phyloP scores from a whole-genome alignment of 352 stramenopile genomes.

The Albugo candida region DNA sequence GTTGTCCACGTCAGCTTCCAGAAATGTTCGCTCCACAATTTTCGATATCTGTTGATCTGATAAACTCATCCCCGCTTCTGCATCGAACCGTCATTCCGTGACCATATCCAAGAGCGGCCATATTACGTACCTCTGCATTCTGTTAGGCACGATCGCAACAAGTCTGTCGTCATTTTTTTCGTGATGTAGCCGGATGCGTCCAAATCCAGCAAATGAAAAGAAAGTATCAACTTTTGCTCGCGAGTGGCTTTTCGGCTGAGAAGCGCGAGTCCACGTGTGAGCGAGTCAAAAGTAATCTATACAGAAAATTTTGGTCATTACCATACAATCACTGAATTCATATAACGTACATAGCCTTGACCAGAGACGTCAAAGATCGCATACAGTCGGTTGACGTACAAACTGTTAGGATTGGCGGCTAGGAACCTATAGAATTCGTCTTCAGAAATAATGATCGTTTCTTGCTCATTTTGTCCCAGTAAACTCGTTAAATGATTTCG shows the following conservation, averaged over 20 bases:
- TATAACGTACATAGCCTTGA: slow-evolving; percentile 34
- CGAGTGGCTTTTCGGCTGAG: slow-evolving; percentile 70
- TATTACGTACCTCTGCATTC: slow-evolving; percentile 50
- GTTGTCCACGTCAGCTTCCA: slow-evolving; percentile 55
- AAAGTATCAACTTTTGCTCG: slow-evolving; percentile 74
- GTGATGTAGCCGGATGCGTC: slow-evolving; percentile 65
- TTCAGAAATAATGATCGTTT: slow-evolving; percentile 57
- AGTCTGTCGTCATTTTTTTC: slow-evolving; percentile 61
- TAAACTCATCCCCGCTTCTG: slow-evolving; percentile 60
- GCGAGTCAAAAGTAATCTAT: slow-evolving; percentile 64
- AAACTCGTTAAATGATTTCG: slow-evolving; percentile 51
- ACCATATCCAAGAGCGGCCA: not conserved
- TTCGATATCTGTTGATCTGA: slow-evolving; percentile 51
- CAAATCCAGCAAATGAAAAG: slow-evolving; percentile 65
- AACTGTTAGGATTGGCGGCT: slow-evolving; percentile 36
- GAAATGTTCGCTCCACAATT: slow-evolving; percentile 71
- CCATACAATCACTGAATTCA: not conserved
- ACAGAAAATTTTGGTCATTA: not conserved
- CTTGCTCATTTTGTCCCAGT: slow-evolving; percentile 38
- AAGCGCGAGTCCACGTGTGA: slow-evolving; percentile 61
- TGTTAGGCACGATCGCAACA: slow-evolving; percentile 67
- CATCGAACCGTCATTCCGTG: not conserved
- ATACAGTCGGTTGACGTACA: slow-evolving; percentile 75
- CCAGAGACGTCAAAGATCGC: slow-evolving; percentile 67
- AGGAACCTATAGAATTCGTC: slow-evolving; percentile 78